A percentile compares a stretch with the other conserved stretches of the same genome.
These are phyloP conservation scores for Liriodendron chinense DNA, from an alignment of 164 flowering plant genomes.

Conservation along the genomic window DNA sequence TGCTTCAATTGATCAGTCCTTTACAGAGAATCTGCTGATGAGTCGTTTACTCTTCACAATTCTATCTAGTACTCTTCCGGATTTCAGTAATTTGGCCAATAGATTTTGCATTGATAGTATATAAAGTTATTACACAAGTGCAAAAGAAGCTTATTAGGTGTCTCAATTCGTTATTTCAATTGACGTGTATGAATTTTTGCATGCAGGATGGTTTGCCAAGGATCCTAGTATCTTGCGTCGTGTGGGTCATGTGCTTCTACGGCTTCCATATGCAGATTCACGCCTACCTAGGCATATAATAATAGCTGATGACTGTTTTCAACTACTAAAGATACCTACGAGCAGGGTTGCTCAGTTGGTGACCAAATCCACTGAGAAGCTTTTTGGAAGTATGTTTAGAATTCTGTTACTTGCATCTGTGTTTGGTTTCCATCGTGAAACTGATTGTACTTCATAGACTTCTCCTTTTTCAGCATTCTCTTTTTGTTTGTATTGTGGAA, in stretches of 20 bases:
- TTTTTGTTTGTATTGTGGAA: background rate
- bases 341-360: slow-evolving; percentile 57
- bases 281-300: slow-evolving; percentile 70
- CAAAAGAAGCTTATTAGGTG: too few relatives aligned
- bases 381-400: slow-evolving; percentile 79
- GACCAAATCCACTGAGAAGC: slow-evolving; percentile 70
- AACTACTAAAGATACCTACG: slow-evolving; percentile 45
- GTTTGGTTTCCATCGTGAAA: background rate
- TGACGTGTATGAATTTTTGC: background rate
- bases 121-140: too few relatives aligned
- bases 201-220: slow-evolving; percentile 85
- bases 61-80: too few relatives aligned
- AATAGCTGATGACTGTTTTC: slow-evolving; percentile 85
- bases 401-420: background rate
- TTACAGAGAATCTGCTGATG: too few relatives aligned
- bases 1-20: too few relatives aligned
- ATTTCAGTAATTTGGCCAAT: too few relatives aligned
- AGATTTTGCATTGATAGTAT: background rate
- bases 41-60: too few relatives aligned
- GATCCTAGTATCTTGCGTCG: slow-evolving; percentile 76
- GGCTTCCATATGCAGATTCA: slow-evolving; percentile 62
- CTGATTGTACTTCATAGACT: background rate
- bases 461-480: background rate
- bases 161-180: background rate
- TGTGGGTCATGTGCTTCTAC: slow-evolving; percentile 79